Evolutionary conservation across 1,139 yeast genomes (phyloP).

Genomic region (Diutina neorugosa): DNA sequence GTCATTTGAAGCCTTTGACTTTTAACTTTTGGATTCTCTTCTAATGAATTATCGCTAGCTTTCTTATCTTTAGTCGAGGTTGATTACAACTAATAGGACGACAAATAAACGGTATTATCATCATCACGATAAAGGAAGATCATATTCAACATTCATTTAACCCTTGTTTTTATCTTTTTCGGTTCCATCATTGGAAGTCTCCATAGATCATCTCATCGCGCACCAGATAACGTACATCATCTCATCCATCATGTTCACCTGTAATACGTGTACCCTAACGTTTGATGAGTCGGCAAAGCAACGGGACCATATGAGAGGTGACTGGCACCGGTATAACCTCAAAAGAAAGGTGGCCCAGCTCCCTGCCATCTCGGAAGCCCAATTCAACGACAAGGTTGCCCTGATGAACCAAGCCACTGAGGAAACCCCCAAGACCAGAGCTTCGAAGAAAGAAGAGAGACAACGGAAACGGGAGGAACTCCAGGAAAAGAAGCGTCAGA

Average conservation of each 20-base stretch:
- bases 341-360: conserved; percentile 84
- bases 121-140: no score
- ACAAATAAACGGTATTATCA: no score
- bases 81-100: no score
- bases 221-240: background rate
- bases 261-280: conserved; percentile 77
- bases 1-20: no score
- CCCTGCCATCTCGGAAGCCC: conserved; percentile 68
- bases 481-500: conserved; percentile 9
- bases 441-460: conserved; percentile 8
- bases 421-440: background rate
- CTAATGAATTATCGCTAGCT: no score
- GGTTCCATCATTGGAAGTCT: background rate
- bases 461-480: conserved; percentile 16
- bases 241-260: conserved; percentile 32
- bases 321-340: conserved; percentile 89
- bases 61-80: no score
- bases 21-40: no score
- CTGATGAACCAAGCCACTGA: background rate
- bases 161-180: background rate
- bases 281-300: conserved; percentile 74
- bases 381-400: conserved; percentile 64
- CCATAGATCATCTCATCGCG: conserved; percentile 1
- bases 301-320: conserved; percentile 88
- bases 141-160: no score